Conservation (phyloP, 2,329 filamentous ascomycete genomes). For the Harringtonia aguacate region DNA sequence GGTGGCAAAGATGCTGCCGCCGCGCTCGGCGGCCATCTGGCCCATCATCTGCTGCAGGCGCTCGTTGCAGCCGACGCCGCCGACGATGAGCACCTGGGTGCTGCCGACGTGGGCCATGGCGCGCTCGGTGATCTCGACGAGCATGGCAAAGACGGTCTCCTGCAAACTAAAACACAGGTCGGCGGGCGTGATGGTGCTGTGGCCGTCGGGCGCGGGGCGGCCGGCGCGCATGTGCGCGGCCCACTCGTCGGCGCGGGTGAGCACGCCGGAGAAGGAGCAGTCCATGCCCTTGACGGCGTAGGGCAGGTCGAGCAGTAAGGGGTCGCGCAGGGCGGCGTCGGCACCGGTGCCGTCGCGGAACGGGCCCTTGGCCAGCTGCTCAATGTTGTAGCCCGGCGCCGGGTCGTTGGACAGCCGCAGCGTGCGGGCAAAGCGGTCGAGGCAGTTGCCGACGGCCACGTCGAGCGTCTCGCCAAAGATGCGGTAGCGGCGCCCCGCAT, state of each 20-base stretch:
- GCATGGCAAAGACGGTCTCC: slow-evolving; percentile 92
- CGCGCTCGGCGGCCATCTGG: slow-evolving; percentile 78
- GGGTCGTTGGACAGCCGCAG: slow-evolving; percentile 90
- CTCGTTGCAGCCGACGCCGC: slow-evolving; percentile 92
- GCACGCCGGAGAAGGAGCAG: slow-evolving; percentile 87
- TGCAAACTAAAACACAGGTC: slow-evolving; percentile 93
- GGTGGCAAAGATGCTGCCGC: slow-evolving; percentile 85
- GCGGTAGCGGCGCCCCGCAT: slow-evolving; percentile 85
- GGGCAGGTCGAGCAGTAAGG: slow-evolving; percentile 70
- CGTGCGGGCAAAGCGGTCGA: slow-evolving; percentile 90
- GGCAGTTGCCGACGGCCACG: slow-evolving; percentile 94
- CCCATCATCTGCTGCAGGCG: slow-evolving; percentile 98
- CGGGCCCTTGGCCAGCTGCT: slow-evolving; percentile 62
- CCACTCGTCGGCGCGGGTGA: slow-evolving; percentile 71
- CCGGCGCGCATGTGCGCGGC: slow-evolving; percentile 53
- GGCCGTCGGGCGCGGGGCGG: slow-evolving; percentile 32
- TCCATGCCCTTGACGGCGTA: slow-evolving; percentile 99
- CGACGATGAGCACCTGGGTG: slow-evolving; percentile 84
- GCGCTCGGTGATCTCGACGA: slow-evolving; percentile 95
- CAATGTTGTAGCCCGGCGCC: slow-evolving; percentile 95
- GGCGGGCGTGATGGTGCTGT: slow-evolving; percentile 63
- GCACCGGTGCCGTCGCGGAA: slow-evolving; percentile 6
- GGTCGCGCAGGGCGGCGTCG: slow-evolving; percentile 45
- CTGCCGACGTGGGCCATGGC: slow-evolving; percentile 97
- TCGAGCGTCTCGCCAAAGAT: slow-evolving; percentile 98